Base-by-base conservation (phyloP, 768 basidiomycete species). In the Psilocybe cyanescens region DNA sequence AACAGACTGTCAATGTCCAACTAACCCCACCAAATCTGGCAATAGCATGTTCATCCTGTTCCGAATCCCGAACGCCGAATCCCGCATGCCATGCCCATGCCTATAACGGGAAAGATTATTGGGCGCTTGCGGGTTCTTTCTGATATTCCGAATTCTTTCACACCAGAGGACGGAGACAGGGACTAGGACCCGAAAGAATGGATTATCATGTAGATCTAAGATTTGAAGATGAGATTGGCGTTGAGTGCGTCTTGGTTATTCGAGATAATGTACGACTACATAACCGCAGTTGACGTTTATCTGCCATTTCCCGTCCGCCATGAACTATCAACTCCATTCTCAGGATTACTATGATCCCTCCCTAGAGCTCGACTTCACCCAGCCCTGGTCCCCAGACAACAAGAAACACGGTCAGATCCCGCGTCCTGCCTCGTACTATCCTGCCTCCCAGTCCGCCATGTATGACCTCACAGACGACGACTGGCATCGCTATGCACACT, bases 391-490 rank as follows among this genome's bases (percentile, higher is more conserved):
- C 19, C 45, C 28, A 17, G 54, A 55, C 16, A 39, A 16, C 30
- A 48, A 45, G n/a, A 57, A 46, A 17, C 45, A 31, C 41, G 28
- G 14, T 39, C 41, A 48, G 29, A 46, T 57, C 46, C 65, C 65
- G 4, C 68, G 61, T 60, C 61, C 33, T 58, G 58, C 9, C 59
- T 59, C 24, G 65, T 66, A 68, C 33, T 62, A 59, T 19, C 48
- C 67, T 64, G 39, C 66, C 65, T 55, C 60, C 39, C 47, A 33
- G 33, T 35, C 57, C 47, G 45, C 57, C 55, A 49, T 70, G 30
- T 68, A 70, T 46, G 68, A 71, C 31, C 66, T 70, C 56, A n/a
- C 41, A 12, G 70, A 72, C 19, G 74, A 74, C 33, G 69, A 72
- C 53, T 75, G 63, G 63, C 33, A 48, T 33, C 59, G 61, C 41